Conservation (phyloP, 129 eudicot species). For the Flaveria robusta region DNA sequence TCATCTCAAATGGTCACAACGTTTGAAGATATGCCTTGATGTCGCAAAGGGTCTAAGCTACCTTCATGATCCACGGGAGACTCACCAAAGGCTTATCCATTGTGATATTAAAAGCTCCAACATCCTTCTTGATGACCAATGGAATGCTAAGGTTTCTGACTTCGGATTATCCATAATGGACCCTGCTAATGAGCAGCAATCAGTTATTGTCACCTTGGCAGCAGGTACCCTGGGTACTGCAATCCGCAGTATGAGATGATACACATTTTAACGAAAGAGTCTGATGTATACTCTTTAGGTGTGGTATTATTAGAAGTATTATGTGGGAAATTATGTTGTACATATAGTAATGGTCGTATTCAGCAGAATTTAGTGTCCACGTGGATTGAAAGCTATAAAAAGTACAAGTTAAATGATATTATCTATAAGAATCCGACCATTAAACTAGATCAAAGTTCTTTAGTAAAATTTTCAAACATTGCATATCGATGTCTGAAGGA, state of each 20-base stretch:
- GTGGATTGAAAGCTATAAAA: constrained; percentile 18
- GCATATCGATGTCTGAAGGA: constrained; percentile 14
- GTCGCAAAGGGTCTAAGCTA: constrained; percentile 34
- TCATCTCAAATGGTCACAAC: constrained; percentile 21
- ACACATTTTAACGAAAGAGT: not conserved
- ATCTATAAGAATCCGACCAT: not conserved
- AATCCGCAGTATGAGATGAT: not conserved
- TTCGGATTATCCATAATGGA: constrained; percentile 26
- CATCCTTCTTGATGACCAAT: constrained; percentile 34
- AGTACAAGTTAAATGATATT: not conserved
- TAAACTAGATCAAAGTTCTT: not conserved
- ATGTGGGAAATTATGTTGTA: constrained; percentile 1
- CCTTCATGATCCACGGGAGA: constrained; percentile 32
- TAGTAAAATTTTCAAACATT: constrained; percentile 19
- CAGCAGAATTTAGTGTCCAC: not conserved
- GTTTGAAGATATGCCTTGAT: constrained; percentile 32
- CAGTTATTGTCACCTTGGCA: not conserved
- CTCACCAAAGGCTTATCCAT: constrained; percentile 38
- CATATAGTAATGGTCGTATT: not conserved
- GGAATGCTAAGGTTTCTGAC: constrained; percentile 38
- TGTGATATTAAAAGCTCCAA: constrained; percentile 38
- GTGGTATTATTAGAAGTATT: not conserved
- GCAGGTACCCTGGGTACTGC: constrained; percentile 18
- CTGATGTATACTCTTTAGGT: constrained; percentile 3
- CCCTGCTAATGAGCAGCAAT: constrained; percentile 8